phyloP scores from a whole-genome alignment of 1,139 yeast genomes.

The Debaryomyces coudertii region DNA sequence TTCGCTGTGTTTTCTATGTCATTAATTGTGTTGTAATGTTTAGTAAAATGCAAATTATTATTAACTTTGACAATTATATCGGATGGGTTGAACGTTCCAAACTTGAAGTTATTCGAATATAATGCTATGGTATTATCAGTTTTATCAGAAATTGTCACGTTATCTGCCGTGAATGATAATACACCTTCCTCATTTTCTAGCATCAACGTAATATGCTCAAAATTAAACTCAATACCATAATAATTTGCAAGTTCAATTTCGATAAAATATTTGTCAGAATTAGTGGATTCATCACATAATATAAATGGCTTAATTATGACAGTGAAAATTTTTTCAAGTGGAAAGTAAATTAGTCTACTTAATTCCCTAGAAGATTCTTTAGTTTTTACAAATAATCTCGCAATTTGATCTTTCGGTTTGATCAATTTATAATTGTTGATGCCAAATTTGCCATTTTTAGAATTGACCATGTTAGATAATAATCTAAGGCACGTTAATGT shows the following conservation, averaged over 20 bases:
- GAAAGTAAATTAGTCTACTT: slow-evolving; percentile 25
- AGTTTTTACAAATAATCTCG: slow-evolving; percentile 27
- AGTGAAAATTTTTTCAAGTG: slow-evolving; percentile 35
- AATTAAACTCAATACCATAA: slow-evolving; percentile 29
- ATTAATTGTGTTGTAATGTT: slow-evolving; percentile 10
- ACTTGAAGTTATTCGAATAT: slow-evolving; percentile 24
- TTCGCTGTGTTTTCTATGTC: slow-evolving; percentile 12
- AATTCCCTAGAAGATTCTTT: slow-evolving; percentile 19
- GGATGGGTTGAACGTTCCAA: slow-evolving; percentile 30
- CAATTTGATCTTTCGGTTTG: slow-evolving; percentile 25
- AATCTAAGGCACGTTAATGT: slow-evolving; percentile 39
- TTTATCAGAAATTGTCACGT: slow-evolving; percentile 15
- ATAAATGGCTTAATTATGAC: slow-evolving; percentile 31
- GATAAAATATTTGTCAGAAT: slow-evolving; percentile 27
- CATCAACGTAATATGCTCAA: slow-evolving; percentile 25
- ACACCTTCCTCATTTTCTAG: slow-evolving; percentile 18
- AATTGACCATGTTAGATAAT: slow-evolving; percentile 32
- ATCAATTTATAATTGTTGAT: slow-evolving; percentile 34
- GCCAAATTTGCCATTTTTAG: slow-evolving; percentile 23
- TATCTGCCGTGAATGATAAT: slow-evolving; percentile 15
- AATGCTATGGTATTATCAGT: slow-evolving; percentile 23
- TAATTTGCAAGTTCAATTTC: slow-evolving; percentile 28
- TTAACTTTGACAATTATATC: slow-evolving; percentile 24
- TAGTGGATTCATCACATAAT: slow-evolving; percentile 23
- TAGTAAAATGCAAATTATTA: slow-evolving; percentile 22